Conservation (phyloP, 108 stramenopile genomes). For the Pseudonitzschia delicatissima region DNA sequence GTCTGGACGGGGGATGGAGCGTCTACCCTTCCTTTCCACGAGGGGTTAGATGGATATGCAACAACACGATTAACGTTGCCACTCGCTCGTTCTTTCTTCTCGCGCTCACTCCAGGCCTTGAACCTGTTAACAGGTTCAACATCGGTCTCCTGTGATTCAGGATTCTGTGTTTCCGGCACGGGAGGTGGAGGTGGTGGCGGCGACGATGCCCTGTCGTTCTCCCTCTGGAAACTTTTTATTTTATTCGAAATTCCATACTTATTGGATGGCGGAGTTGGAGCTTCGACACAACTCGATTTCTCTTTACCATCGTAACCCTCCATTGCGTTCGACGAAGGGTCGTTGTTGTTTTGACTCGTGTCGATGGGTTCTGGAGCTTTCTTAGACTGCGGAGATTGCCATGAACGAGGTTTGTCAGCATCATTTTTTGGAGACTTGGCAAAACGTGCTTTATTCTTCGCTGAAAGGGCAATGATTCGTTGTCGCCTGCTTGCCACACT, state of each 20-base stretch:
- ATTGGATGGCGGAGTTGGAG: background rate
- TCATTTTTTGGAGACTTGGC: background rate
- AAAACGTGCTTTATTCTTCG: too few relatives aligned
- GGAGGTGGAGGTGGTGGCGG: background rate
- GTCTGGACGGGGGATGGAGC: background rate
- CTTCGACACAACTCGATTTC: slow-evolving; percentile 1
- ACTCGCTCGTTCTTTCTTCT: background rate
- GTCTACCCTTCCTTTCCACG: background rate
- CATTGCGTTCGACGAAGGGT: slow-evolving; percentile 5
- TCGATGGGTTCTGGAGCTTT: background rate
- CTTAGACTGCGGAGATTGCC: background rate
- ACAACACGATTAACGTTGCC: background rate
- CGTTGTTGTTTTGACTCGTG: background rate
- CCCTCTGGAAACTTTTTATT: background rate
- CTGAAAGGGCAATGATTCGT: slow-evolving; percentile 1
- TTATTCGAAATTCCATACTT: background rate
- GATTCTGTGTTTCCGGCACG: background rate
- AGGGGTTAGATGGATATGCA: background rate
- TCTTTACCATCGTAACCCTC: slow-evolving; percentile 6
- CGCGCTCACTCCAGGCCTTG: background rate
- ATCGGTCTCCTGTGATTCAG: too few relatives aligned
- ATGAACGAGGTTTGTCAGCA: background rate
- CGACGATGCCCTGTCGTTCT: background rate
- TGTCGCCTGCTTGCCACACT: background rate
- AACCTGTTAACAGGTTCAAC: background rate